Percentiles rank a stretch among this genome's conserved stretches.
Evolutionary conservation across 129 eudicot genomes (phyloP).

Genomic region (Flaveria linearis): DNA sequence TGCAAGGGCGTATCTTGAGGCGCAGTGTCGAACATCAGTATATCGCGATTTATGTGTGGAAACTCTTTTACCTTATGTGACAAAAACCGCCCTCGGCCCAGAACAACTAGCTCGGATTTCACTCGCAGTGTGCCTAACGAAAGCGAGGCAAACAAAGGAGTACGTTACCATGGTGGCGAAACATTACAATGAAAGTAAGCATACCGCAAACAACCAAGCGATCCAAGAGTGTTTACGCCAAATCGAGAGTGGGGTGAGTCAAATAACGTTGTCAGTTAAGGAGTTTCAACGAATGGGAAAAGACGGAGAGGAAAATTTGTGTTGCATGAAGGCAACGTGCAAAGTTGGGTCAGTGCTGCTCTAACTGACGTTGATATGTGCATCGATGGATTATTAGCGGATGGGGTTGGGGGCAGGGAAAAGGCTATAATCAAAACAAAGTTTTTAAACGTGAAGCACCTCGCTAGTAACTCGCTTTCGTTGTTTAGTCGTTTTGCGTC

Average conservation of each 20-base stretch:
- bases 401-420: conserved; percentile 43
- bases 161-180: conserved; percentile 48
- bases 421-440: conserved; percentile 55
- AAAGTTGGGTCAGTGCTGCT: conserved; percentile 76
- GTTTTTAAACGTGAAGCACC: conserved; percentile 61
- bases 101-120: conserved; percentile 58
- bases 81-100: conserved; percentile 36
- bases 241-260: conserved; percentile 53
- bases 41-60: conserved; percentile 48
- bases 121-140: conserved; percentile 45
- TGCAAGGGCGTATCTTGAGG: conserved; percentile 46
- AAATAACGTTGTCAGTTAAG: conserved; percentile 47
- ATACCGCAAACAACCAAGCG: conserved; percentile 31
- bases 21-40: conserved; percentile 43
- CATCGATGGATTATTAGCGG: conserved; percentile 50
- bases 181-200: conserved; percentile 30
- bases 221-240: conserved; percentile 51
- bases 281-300: conserved; percentile 44
- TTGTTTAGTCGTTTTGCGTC: conserved; percentile 56
- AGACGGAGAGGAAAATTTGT: conserved; percentile 39
- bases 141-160: conserved; percentile 48
- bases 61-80: conserved; percentile 38
- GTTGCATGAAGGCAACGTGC: conserved; percentile 60
- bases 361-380: conserved; percentile 53
- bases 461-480: conserved; percentile 65